Conservation (phyloP, 192 early-diverging fungal species). For the Coemansia sp. region DNA sequence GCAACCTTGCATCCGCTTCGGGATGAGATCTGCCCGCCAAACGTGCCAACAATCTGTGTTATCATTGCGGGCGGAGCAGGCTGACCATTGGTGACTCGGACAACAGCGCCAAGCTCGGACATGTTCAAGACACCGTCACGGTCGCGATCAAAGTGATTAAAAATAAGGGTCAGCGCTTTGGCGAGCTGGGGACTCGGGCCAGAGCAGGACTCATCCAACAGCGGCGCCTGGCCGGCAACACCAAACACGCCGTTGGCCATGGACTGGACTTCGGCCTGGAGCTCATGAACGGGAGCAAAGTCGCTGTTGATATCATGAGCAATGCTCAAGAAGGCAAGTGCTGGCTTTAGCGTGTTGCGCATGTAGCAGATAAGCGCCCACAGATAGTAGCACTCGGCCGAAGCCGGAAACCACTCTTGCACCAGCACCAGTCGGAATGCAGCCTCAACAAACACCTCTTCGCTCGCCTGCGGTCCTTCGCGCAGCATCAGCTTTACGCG, state of each 20-base stretch:
- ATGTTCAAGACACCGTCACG: slow-evolving; percentile 48
- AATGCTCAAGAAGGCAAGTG: slow-evolving; percentile 38
- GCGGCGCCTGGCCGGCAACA: slow-evolving; percentile 25
- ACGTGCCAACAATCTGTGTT: slow-evolving; percentile 36
- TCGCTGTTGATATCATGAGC: slow-evolving; percentile 27
- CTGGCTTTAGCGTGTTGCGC: slow-evolving; percentile 40
- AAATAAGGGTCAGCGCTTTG: slow-evolving; percentile 36
- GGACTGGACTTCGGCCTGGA: slow-evolving; percentile 28
- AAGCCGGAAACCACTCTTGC: slow-evolving; percentile 48
- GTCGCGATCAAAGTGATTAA: slow-evolving; percentile 47
- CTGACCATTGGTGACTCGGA: slow-evolving; percentile 43
- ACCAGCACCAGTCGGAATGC: slow-evolving; percentile 40
- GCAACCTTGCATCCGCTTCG: slow-evolving; percentile 23
- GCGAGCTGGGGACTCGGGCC: slow-evolving; percentile 43
- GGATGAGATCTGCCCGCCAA: slow-evolving; percentile 37
- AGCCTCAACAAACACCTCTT: slow-evolving; percentile 39
- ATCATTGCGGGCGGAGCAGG: slow-evolving; percentile 24
- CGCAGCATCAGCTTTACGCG: slow-evolving; percentile 44
- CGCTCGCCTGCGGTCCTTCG: slow-evolving; percentile 26
- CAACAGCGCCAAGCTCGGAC: slow-evolving; percentile 35
- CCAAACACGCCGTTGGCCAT: slow-evolving; percentile 35
- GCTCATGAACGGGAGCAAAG: slow-evolving; percentile 43
- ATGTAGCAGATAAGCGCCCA: slow-evolving; percentile 54
- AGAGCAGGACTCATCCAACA: slow-evolving; percentile 33
- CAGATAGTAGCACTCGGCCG: slow-evolving; percentile 54